phyloP scores from a whole-genome alignment of 768 basidiomycete species.

The Harrya chromipes region DNA sequence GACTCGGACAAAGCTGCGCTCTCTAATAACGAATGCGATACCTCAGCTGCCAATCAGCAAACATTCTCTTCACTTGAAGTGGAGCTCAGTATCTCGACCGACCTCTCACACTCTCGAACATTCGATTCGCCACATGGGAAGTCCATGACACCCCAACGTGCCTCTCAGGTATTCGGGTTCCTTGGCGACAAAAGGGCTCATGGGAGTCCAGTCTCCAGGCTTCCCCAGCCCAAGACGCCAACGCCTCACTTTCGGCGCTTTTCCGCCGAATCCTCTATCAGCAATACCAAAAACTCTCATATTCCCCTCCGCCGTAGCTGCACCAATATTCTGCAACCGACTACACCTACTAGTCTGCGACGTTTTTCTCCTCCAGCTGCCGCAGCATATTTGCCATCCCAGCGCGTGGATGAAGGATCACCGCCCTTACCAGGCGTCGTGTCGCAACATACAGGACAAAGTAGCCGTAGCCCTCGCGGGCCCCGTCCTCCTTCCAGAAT shows the following conservation, averaged over 20 bases:
- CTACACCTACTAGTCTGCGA: slow-evolving; percentile 10
- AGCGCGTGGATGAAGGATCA: slow-evolving; percentile 1
- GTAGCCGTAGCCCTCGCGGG: slow-evolving; percentile 41
- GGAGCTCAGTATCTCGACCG: slow-evolving; percentile 55
- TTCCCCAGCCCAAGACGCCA: slow-evolving; percentile 30
- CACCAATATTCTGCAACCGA: slow-evolving; percentile 12
- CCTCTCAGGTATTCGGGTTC: slow-evolving; percentile 75
- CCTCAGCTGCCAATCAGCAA: slow-evolving; percentile 33
- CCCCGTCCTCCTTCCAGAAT: slow-evolving; percentile 38
- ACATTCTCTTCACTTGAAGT: slow-evolving; percentile 75
- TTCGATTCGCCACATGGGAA: slow-evolving; percentile 35
- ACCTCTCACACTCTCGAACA: slow-evolving; percentile 29
- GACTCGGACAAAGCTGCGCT: slow-evolving; percentile 39
- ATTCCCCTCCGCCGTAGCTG: slow-evolving; percentile 12
- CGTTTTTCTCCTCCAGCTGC: slow-evolving; percentile 10
- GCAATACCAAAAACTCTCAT: slow-evolving; percentile 24
- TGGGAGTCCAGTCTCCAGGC: slow-evolving; percentile 33
- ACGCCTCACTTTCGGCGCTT: slow-evolving; percentile 18
- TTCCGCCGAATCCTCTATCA: slow-evolving; percentile 22
- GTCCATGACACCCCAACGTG: slow-evolving; percentile 58
- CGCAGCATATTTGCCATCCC: not conserved
- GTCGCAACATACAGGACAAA: slow-evolving; percentile 17
- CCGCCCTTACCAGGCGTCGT: not conserved
- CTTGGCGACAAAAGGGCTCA: slow-evolving; percentile 46
- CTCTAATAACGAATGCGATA: slow-evolving; percentile 43